These are phyloP conservation scores for Phalaenopsis hybrid DNA, from an alignment of 116 monocot genomes.

Conservation along the genomic window DNA sequence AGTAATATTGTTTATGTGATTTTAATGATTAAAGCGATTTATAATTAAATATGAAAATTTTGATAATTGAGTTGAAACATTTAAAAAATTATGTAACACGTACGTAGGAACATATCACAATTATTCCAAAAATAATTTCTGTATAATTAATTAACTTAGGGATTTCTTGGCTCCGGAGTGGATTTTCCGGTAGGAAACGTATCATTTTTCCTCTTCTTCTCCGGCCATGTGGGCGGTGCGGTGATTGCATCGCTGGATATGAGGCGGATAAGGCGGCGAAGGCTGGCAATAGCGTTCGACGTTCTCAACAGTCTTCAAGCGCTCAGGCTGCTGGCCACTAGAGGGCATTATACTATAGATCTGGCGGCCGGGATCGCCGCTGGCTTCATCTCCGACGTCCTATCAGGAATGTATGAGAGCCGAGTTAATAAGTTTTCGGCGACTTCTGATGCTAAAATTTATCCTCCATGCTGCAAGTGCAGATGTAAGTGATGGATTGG, in stretches of 20 bases:
- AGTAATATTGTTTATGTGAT: too few relatives aligned
- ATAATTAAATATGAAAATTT: too few relatives aligned
- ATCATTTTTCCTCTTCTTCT: conserved; percentile 98
- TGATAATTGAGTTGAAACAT: too few relatives aligned
- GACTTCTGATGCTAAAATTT: too few relatives aligned
- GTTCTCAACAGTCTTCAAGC: conserved; percentile 58
- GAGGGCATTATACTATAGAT: conserved; percentile 96
- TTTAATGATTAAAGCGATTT: too few relatives aligned
- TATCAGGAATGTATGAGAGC: conserved; percentile 53
- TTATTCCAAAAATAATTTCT: too few relatives aligned
- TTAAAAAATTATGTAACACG: too few relatives aligned
- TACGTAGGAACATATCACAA: too few relatives aligned
- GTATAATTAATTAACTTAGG: conserved; percentile 15
- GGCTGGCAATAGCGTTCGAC: conserved; percentile 56
- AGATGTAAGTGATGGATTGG: too few relatives aligned
- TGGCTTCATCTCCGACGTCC: conserved; percentile 61
- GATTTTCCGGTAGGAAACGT: conserved; percentile 96
- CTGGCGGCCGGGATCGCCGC: conserved; percentile 71
- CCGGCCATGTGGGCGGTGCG: conserved; percentile 81
- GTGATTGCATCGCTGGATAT: conserved; percentile 87
- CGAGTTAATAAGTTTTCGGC: background rate
- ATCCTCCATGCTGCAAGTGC: background rate
- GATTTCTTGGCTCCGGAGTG: conserved; percentile 65
- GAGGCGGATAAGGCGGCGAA: conserved; percentile 45
- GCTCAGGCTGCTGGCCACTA: conserved; percentile 66